Percentiles rank a stretch among this genome's conserved stretches.
Evolutionary conservation across 768 basidiomycete genomes (phyloP).

Genomic region (Scleroderma citrinum): DNA sequence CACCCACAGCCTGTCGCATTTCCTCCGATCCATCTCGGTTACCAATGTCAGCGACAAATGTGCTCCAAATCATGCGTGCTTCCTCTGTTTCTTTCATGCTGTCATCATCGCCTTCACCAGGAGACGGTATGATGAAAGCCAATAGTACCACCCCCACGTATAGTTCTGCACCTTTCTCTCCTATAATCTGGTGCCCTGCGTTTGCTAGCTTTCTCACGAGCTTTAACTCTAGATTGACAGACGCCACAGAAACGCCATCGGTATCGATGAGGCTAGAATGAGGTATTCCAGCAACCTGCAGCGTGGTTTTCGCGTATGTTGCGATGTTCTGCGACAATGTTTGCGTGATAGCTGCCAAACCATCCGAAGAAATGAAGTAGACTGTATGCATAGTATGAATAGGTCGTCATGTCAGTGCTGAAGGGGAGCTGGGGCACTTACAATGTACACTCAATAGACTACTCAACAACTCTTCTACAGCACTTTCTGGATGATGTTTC

Average conservation of each 20-base stretch:
- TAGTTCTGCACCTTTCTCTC: slow-evolving; percentile 15
- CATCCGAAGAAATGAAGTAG: slow-evolving; percentile 16
- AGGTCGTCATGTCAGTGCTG: background rate
- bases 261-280: slow-evolving; percentile 1
- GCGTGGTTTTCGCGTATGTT: slow-evolving; percentile 9
- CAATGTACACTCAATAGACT: slow-evolving; percentile 16
- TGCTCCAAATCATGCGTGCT: slow-evolving; percentile 29
- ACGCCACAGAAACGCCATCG: background rate
- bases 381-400: slow-evolving; percentile 2
- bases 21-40: slow-evolving; percentile 14
- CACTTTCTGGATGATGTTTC: background rate
- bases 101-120: slow-evolving; percentile 5
- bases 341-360: slow-evolving; percentile 13
- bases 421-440: background rate
- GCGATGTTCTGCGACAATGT: slow-evolving; percentile 12
- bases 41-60: slow-evolving; percentile 8
- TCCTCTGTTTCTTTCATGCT: slow-evolving; percentile 6
- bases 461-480: background rate
- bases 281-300: slow-evolving; percentile 11
- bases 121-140: slow-evolving; percentile 12
- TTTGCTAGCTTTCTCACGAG: slow-evolving; percentile 12
- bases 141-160: slow-evolving; percentile 18
- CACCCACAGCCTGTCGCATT: slow-evolving; percentile 21
- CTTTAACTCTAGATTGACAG: slow-evolving; percentile 1
- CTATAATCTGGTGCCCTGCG: slow-evolving; percentile 16